A percentile compares a stretch with the other conserved stretches of the same genome.
Conservation (phyloP, 352 stramenopile species). For the Phytophthora pseudosyringae region DNA sequence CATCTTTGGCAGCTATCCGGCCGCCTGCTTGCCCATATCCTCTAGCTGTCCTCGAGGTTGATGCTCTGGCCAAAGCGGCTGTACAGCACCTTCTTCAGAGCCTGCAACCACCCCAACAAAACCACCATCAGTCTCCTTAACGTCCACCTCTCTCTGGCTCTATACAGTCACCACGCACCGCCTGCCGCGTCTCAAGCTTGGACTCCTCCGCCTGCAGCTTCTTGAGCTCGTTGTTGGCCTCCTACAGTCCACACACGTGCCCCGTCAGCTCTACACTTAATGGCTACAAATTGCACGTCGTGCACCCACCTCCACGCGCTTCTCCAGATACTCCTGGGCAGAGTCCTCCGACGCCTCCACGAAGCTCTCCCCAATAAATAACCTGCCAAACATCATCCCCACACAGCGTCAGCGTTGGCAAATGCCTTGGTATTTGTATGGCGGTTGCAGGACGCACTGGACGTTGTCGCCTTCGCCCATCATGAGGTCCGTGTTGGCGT, state of each 20-base stretch:
- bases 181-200: slow-evolving; percentile 90
- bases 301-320: slow-evolving; percentile 77
- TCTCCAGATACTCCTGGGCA: slow-evolving; percentile 94
- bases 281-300: neutral
- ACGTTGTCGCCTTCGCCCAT: slow-evolving; percentile 92
- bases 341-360: slow-evolving; percentile 94
- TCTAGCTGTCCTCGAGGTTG: slow-evolving; percentile 95
- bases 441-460: slow-evolving; percentile 45
- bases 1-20: neutral
- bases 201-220: slow-evolving; percentile 87
- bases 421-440: neutral
- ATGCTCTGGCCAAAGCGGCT: slow-evolving; percentile 96
- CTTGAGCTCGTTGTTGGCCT: slow-evolving; percentile 80
- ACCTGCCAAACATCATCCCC: slow-evolving; percentile 32
- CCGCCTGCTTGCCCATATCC: neutral
- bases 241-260: slow-evolving; percentile 23
- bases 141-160: neutral
- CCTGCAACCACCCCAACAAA: slow-evolving; percentile 25
- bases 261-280: neutral
- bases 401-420: neutral
- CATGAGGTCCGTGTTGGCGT: slow-evolving; percentile 98
- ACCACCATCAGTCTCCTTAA: slow-evolving; percentile 3
- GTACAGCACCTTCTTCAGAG: slow-evolving; percentile 96
- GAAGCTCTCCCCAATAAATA: slow-evolving; percentile 97
- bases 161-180: slow-evolving; percentile 44